These are phyloP conservation scores for Penicillium roqueforti DNA, from an alignment of 495 filamentous ascomycete genomes.

Conservation along the genomic window DNA sequence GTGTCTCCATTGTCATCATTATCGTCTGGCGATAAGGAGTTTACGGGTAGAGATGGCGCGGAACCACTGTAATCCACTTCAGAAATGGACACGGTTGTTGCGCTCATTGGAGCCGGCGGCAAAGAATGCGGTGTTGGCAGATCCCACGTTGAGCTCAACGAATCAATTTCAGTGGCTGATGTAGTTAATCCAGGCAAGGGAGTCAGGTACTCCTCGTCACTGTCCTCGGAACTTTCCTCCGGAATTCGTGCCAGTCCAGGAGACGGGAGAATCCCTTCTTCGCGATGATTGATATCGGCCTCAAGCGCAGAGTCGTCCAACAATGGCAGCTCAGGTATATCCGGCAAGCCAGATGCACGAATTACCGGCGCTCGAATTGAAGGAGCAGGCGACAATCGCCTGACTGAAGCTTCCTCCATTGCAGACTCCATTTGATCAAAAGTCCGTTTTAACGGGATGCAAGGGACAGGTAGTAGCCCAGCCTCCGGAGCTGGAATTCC, in stretches of 20 bases:
- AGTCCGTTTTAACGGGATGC: background rate
- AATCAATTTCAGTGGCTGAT: background rate
- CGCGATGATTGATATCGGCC: too few relatives aligned
- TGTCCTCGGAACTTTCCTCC: slow-evolving; percentile 9
- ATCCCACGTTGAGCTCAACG: background rate
- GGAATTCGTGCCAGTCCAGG: slow-evolving; percentile 13
- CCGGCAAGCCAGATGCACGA: background rate
- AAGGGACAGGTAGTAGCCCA: too few relatives aligned
- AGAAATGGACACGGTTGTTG: background rate
- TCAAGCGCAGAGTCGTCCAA: too few relatives aligned
- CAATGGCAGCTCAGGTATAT: background rate
- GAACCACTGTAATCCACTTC: background rate
- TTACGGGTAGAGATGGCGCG: background rate
- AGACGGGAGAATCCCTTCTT: background rate
- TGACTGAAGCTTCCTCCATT: background rate
- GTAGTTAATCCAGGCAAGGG: too few relatives aligned
- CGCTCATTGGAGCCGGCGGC: background rate
- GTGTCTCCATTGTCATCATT: background rate
- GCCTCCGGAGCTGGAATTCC: background rate
- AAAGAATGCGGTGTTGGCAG: background rate
- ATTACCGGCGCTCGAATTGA: too few relatives aligned
- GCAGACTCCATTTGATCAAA: background rate
- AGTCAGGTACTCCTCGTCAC: background rate
- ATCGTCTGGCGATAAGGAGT: background rate
- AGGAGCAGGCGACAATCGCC: too few relatives aligned